These are phyloP conservation scores for Ramaria rubella DNA, from an alignment of 768 basidiomycete species.

Conservation along the genomic window DNA sequence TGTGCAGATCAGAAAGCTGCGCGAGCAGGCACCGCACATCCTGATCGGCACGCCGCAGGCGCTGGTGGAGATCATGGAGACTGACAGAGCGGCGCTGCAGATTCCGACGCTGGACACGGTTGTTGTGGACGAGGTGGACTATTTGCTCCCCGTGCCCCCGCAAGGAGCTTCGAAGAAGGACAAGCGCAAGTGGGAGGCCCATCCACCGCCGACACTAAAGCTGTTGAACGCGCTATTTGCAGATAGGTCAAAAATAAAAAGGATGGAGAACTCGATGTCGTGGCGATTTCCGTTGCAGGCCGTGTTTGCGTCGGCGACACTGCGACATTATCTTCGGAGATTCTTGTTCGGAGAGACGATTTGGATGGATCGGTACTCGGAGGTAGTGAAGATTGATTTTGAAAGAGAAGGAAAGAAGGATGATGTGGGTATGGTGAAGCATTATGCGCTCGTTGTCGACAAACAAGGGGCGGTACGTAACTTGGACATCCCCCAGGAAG, in stretches of 20 bases:
- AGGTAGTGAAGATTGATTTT: slow-evolving; percentile 8
- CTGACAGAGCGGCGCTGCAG: slow-evolving; percentile 38
- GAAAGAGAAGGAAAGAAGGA: background rate
- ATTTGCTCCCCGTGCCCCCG: slow-evolving; percentile 53
- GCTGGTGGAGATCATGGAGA: slow-evolving; percentile 46
- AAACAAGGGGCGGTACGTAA: slow-evolving; percentile 31
- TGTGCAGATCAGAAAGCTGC: slow-evolving; percentile 34
- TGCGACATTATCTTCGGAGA: slow-evolving; percentile 47
- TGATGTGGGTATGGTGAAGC: slow-evolving; percentile 12
- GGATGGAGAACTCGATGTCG: slow-evolving; percentile 12
- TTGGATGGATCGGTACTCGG: slow-evolving; percentile 39
- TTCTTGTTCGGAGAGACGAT: slow-evolving; percentile 51
- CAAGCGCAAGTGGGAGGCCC: slow-evolving; percentile 37
- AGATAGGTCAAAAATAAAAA: slow-evolving; percentile 26
- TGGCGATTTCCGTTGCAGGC: slow-evolving; percentile 44
- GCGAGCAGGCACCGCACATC: slow-evolving; percentile 50
- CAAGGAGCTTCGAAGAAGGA: slow-evolving; percentile 34
- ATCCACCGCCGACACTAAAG: slow-evolving; percentile 52
- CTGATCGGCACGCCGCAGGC: slow-evolving; percentile 70
- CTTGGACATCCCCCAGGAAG: slow-evolving; percentile 7
- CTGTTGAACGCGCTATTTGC: slow-evolving; percentile 54
- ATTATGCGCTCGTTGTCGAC: slow-evolving; percentile 52
- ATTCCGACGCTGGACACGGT: slow-evolving; percentile 46
- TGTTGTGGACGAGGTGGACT: slow-evolving; percentile 73
- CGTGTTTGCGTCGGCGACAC: slow-evolving; percentile 65